phyloP scores from a whole-genome alignment of 352 stramenopile genomes.

The Phytophthora tentaculata region DNA sequence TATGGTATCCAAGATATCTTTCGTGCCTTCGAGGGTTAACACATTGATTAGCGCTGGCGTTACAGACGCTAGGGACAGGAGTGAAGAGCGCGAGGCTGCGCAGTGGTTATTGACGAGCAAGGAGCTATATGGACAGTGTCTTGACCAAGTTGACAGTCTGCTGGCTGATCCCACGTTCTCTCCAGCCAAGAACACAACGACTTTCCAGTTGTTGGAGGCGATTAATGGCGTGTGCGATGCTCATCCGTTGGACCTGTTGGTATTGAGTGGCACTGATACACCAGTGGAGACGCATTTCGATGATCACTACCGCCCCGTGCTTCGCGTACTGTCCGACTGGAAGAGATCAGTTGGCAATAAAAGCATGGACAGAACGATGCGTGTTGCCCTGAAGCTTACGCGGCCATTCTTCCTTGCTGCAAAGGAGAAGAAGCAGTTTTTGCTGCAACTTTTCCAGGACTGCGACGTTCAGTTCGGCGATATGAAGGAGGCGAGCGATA shows the following conservation, averaged over 20 bases:
- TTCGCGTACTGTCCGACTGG: constrained; percentile 44
- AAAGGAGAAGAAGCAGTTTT: constrained; percentile 68
- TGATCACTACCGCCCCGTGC: constrained; percentile 46
- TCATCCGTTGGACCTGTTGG: constrained; percentile 37
- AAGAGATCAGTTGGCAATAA: constrained; percentile 29
- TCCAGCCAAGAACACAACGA: constrained; percentile 27
- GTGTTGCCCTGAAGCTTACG: constrained; percentile 43
- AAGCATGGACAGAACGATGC: constrained; percentile 32
- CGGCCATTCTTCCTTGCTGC: constrained; percentile 61
- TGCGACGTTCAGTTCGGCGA: constrained; percentile 74
- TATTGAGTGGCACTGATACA: constrained; percentile 20
- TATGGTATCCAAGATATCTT: constrained; percentile 37
- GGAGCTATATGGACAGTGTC: constrained; percentile 39
- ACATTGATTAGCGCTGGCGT: constrained; percentile 35
- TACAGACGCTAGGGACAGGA: constrained; percentile 15
- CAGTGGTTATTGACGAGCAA: constrained; percentile 47
- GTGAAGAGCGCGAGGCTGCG: constrained; percentile 22
- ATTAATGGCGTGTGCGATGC: constrained; percentile 53
- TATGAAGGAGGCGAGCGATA: constrained; percentile 56
- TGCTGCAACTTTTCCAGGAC: constrained; percentile 75
- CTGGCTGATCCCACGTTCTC: constrained; percentile 28
- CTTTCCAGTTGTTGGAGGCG: constrained; percentile 43
- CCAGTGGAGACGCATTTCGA: constrained; percentile 54
- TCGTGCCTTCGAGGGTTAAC: constrained; percentile 46
- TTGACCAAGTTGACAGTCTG: constrained; percentile 43